These are phyloP conservation scores for Candida maris DNA, from an alignment of 805 yeast genomes.

Conservation along the genomic window DNA sequence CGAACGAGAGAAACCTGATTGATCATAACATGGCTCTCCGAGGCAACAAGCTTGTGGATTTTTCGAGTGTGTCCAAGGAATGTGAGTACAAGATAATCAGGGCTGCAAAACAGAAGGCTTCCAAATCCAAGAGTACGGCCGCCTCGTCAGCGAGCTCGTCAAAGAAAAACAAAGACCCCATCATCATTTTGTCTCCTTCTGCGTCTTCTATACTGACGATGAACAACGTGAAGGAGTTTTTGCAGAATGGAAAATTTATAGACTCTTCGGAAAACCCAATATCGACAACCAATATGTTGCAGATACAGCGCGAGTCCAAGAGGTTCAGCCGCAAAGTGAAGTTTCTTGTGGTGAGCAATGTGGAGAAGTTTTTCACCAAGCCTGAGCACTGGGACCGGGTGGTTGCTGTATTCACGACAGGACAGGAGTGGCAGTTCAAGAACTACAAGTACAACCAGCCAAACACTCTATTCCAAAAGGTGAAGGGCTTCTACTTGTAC, in stretches of 20 bases:
- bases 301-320: slow-evolving; percentile 53
- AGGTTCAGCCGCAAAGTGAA: slow-evolving; percentile 52
- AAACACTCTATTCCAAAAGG: slow-evolving; percentile 71
- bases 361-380: slow-evolving; percentile 80
- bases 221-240: slow-evolving; percentile 60
- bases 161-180: slow-evolving; percentile 50
- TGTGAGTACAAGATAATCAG: slow-evolving; percentile 56
- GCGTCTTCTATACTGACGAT: slow-evolving; percentile 68
- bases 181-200: slow-evolving; percentile 73
- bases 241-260: slow-evolving; percentile 68
- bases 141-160: slow-evolving; percentile 7
- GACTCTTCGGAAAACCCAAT: slow-evolving; percentile 45
- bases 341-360: slow-evolving; percentile 82
- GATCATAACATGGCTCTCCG: slow-evolving; percentile 43
- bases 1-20: slow-evolving; percentile 40
- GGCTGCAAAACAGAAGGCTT: slow-evolving; percentile 39
- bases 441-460: slow-evolving; percentile 83
- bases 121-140: slow-evolving; percentile 5
- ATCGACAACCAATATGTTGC: slow-evolving; percentile 39
- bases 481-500: slow-evolving; percentile 75
- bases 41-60: slow-evolving; percentile 64
- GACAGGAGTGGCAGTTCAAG: slow-evolving; percentile 96
- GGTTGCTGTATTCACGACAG: slow-evolving; percentile 92
- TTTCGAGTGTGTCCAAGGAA: slow-evolving; percentile 64
- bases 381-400: slow-evolving; percentile 99